Base-by-base conservation (phyloP, 257 asterid species). In the Solanum ossicruentum region DNA sequence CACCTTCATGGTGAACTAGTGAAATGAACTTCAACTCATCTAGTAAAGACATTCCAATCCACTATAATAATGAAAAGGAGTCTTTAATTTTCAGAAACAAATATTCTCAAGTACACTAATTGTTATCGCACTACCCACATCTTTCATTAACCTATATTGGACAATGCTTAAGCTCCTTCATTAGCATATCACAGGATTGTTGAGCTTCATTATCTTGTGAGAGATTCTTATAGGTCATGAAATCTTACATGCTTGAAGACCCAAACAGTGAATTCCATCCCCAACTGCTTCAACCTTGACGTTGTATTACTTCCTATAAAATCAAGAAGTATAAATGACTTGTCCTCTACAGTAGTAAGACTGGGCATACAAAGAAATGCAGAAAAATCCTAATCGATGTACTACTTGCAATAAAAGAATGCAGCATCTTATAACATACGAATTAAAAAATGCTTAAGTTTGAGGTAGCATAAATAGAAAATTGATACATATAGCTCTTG, bases 191-290 rank as follows among this genome's bases (percentile, higher is more conserved):
- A 77, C 45, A 51, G 45, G 63, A 77, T 77, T 51, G 45, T 23
- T 23, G 45, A 51, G 63, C 82, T 49, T 77, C 82, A 77, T 4
- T 16, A 77, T 77, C n/a, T 8, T 16, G 61, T 51, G 23, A 57
- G 23, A 77, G 16, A 77, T 26, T 77, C 45, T 4, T 28, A 77
- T 23, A 77, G 82, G 26, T 77, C 43, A 49, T 51, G 82, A 77
- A 77, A 77, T 51, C 98, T 92, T 89, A 96, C 99, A 91, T 96
- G 98, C 91, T 96, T 96, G 91, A 96, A 96, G 89, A 96, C 99
- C 99, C 99, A 96, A 55, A 96, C 98, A 65, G 97, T 89, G 85
- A 96, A 96, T 94, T 96, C 99, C 99, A 96, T 95, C 70, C 99
- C 98, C 92, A 91, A 85, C 89, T 96, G 99, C 92, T 92, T 96